Evolutionary conservation across 2,329 filamentous ascomycete species (phyloP), one percentile per base, ranked within the genome.

Genomic region (Hortaea sp.): DNA sequence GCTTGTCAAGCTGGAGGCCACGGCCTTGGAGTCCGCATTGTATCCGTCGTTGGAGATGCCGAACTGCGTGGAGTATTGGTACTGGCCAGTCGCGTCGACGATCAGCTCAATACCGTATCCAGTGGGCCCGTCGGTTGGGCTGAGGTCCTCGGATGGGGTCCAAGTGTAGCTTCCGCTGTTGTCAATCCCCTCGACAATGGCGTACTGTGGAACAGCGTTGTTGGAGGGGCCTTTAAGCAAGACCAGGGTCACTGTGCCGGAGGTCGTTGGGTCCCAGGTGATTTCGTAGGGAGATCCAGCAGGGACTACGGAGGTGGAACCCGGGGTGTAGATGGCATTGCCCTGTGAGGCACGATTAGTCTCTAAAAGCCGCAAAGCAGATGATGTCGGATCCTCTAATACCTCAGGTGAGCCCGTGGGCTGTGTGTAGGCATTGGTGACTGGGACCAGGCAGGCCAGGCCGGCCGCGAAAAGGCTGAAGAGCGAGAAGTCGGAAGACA

Each of bases 61-160:
- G 67, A 81, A 81, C 63, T 81, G 77, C 48, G 75, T 76, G 39
- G 73, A 75, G 66, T 72, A 79, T 62, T 82, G 78, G 72, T 77
- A 82, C 59, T 74, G 65, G 60, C 78, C 76, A 51, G 69, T 76
- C 42, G 69, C 67, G 58, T 80, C 75, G 53, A 75, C 76, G 54
- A 82, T 76, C 56, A 83, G 64, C 61, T 80, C 70, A 59, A 82
- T 68, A 50, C 78, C 79, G 66, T 81, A 82, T 64, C 70, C 73
- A 55, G 69, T 71, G 13, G 46, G 34, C 11, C 39, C 52, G 20
- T 20, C 20, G 20, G 20, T 20, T 20, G 61, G 57, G 35, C 48
- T 59, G 49, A 81, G 72, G 38, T 59, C 52, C 45, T 69, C 61
- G 49, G 66, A 57, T 38, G 76, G 75, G 39, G 72, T 76, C 78